Evolutionary conservation across 2,329 filamentous ascomycete genomes (phyloP), one percentile per base, ranked within the genome.

Genomic region (Trichoderma koningiopsis): DNA sequence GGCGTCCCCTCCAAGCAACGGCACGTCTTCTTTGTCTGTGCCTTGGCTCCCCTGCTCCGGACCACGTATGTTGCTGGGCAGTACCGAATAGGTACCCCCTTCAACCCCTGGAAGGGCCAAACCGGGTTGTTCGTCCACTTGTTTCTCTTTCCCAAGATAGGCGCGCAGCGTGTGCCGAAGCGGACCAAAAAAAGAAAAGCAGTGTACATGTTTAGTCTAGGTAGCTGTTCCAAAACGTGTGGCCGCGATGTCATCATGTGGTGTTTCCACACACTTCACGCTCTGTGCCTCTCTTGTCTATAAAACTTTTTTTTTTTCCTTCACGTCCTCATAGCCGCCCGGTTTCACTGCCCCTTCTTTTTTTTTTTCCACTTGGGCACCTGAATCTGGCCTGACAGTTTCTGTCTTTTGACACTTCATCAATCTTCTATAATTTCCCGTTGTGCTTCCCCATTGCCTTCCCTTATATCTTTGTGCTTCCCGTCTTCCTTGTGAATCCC

Each of bases 171-270:
- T 35, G 60, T 35, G 57, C n/a, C 33, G 40, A 53, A 24, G n/a
- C 19, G 10, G 5, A 35, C 29, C 22, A 40, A 22, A 49, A 55
- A 64, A 40, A 22, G 22, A 7, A 43, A 29, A 22, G 29, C 6
- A 43, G 40, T 8, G 40, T 29, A 19, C 52, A 55, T 19, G 14
- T 22, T 22, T 31, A 19, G 52, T 16, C 5, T 49, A 35, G 33
- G 33, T 55, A 27, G 56, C 31, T 57, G 31, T n/a, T 37, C 35
- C 33, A 35, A n/a, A n/a, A 19, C 13, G 55, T 24, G 55, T 43
- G 31, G 55, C 55, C 22, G 35, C 57, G 22, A 67, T 67, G 63
- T 67, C 63, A 67, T 67, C 63, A 67, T 67, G 63, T 59, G 58
- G 63, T 67, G 63, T 24, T 37, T 65, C 52, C 16, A 29, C 24